Conservation (phyloP, 352 stramenopile species). For the Pythium biforme region DNA sequence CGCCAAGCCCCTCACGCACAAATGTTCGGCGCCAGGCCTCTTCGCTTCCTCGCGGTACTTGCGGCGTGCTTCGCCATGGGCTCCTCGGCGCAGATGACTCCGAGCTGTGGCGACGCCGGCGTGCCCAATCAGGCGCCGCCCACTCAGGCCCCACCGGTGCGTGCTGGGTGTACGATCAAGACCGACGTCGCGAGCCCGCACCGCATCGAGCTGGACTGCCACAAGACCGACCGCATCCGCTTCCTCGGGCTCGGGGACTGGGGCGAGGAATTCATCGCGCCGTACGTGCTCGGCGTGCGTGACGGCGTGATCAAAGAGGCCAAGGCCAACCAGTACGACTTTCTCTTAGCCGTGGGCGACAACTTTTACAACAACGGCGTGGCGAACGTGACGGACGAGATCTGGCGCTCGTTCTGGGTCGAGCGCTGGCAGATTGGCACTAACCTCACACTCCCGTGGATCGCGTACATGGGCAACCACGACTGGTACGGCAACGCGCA, state of each 20-base stretch:
- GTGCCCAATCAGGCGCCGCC: background rate
- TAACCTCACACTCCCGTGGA: slow-evolving; percentile 37
- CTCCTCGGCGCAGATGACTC: too few relatives aligned
- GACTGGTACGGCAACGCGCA: slow-evolving; percentile 39
- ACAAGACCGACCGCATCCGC: slow-evolving; percentile 26
- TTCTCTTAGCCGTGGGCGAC: slow-evolving; percentile 39
- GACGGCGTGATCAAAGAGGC: slow-evolving; percentile 31
- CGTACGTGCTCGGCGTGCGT: slow-evolving; percentile 32
- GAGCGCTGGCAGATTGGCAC: slow-evolving; percentile 35
- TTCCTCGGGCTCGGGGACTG: slow-evolving; percentile 41
- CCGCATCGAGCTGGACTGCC: slow-evolving; percentile 21
- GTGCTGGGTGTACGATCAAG: slow-evolving; percentile 7
- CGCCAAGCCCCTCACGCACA: background rate
- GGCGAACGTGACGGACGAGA: slow-evolving; percentile 26
- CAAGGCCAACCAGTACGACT: slow-evolving; percentile 31
- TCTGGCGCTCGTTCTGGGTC: slow-evolving; percentile 34
- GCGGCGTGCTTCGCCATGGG: background rate
- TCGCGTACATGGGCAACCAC: slow-evolving; percentile 43
- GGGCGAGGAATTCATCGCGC: slow-evolving; percentile 30
- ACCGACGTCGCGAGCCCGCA: slow-evolving; percentile 3
- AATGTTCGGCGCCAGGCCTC: background rate
- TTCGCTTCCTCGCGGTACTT: background rate
- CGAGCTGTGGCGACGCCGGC: too few relatives aligned
- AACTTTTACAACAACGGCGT: slow-evolving; percentile 49
- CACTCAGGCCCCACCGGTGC: background rate